phyloP scores from a whole-genome alignment of 495 filamentous ascomycete genomes.

The Terfezia claveryi region DNA sequence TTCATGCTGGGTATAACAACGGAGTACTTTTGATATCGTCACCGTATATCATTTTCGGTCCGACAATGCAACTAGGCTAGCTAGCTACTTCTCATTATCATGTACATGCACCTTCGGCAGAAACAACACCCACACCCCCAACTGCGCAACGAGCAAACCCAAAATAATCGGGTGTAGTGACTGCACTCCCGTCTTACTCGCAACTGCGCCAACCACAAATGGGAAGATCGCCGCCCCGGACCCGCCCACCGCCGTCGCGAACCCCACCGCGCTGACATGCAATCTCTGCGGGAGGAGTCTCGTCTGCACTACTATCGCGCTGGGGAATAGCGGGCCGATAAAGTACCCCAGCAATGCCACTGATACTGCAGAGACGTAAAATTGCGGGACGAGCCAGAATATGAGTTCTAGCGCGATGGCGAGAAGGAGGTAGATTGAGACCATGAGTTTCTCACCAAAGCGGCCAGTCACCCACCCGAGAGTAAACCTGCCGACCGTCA shows the following conservation, averaged over 20 bases:
- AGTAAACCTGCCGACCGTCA: conserved; percentile 49
- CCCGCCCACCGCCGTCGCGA: conserved; percentile 21
- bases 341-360: conserved; percentile 51
- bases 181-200: conserved; percentile 21
- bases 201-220: conserved; percentile 24
- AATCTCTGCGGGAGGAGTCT: conserved; percentile 21
- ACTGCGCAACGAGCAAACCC: conserved; percentile 19
- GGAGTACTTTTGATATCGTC: no score
- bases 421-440: conserved; percentile 36
- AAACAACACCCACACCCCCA: conserved; percentile 19
- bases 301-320: conserved; percentile 20
- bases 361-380: conserved; percentile 47
- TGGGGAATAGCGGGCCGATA: conserved; percentile 45
- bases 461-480: conserved; percentile 39
- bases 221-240: conserved; percentile 23
- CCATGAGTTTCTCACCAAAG: conserved; percentile 46
- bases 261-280: conserved; percentile 22
- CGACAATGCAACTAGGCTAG: no score
- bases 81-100: no score
- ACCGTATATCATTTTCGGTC: no score
- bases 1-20: no score
- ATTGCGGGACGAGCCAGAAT: conserved; percentile 51
- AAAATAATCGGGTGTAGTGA: conserved; percentile 24
- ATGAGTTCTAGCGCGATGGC: conserved; percentile 45
- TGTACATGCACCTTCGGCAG: not conserved